Evolutionary conservation across 1,139 yeast genomes (phyloP), one percentile per base, ranked within the genome.

Genomic region (Pichia sp.): DNA sequence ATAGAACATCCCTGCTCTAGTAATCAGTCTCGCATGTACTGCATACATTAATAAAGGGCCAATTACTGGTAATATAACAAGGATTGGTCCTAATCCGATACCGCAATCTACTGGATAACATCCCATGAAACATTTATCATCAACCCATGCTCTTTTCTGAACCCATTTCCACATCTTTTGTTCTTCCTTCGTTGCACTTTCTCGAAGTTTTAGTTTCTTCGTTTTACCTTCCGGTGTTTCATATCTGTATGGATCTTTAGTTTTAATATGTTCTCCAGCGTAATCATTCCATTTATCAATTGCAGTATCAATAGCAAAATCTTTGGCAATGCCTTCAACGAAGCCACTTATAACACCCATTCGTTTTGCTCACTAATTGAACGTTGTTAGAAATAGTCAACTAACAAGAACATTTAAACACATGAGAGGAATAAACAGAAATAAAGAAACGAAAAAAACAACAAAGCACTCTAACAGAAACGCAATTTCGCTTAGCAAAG

Each of bases 31-130:
- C 10, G 80, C 74, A 59, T 89, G 96, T 32, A 87, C 74, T 3
- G 74, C 78, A 63, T 83, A 90, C 89, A 87, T 86, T 43, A 81
- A 56, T 4, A 81, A 52, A 0, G 97, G 96, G 0, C 97, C 97
- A 27, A 89, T 62, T 0, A 77, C 82, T 0, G 97, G 97, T 3
- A 89, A 45, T 9, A 85, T 59, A 3, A 84, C 76, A 33, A 80
- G 72, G 20, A 82, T 43, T 4, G 94, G 89, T 0, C 83, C 90
- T 57, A 82, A 63, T 0, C 96, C 97, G 24, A 86, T 55, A 1
- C 95, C 90, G 58, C 87, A 69, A 65, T 84, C 89, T 59, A 84
- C 65, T 30, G 92, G 83, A 57, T 81, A 83, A 52, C 90, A 82
- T 1, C 95, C 95, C 55, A 86, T 69, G 47, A 80, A 76, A 58